Base-by-base conservation (phyloP, 2,329 filamentous ascomycete genomes). In the Ophiostoma fasciatum region DNA sequence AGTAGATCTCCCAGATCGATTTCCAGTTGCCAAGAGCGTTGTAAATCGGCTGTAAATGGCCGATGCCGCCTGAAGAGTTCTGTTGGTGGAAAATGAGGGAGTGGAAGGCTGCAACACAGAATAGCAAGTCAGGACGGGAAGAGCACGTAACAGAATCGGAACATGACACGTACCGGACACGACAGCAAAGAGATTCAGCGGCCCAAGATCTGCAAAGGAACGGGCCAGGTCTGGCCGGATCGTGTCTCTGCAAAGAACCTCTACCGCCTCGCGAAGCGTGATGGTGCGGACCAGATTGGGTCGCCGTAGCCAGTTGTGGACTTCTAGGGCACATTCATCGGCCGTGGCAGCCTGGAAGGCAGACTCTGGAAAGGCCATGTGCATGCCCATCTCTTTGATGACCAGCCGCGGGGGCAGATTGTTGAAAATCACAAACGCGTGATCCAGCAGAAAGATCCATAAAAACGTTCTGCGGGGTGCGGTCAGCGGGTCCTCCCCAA, bases 381-480 rank as follows among this genome's bases (percentile, higher is more conserved):
- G 31, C 37, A 39, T 39, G 22, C 23, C 37, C 37, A 39, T 39
- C 20, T 39, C 37, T n/a, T 34, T 31, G 28, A 39, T 35, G 19
- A 39, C 33, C 17, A 39, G 13, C 18, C 37, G 37, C 3, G 37
- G 31, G 4, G 37, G 37, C n/a, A 39, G 37, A 26, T 39, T 39
- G 37, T 39, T 39, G 28, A 39, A 39, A 18, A 39, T 39, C 18
- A 23, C 37, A 35, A 39, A 39, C 3, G 37, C 37, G 3, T 39
- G 37, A 27, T 39, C 37, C 6, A 39, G 18, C 17, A 39, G 15
- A 4, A 22, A 39, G 7, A 39, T 35, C 37, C 37, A 39, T 3
- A 39, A 4, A 6, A 39, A 35, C 1, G 33, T 31, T n/a, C n/a
- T n/a, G n/a, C n/a, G n/a, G n/a, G n/a, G n/a, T n/a, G n/a, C n/a